phyloP scores from a whole-genome alignment of 2,329 filamentous ascomycete species.

The Epichloe glyceriae region DNA sequence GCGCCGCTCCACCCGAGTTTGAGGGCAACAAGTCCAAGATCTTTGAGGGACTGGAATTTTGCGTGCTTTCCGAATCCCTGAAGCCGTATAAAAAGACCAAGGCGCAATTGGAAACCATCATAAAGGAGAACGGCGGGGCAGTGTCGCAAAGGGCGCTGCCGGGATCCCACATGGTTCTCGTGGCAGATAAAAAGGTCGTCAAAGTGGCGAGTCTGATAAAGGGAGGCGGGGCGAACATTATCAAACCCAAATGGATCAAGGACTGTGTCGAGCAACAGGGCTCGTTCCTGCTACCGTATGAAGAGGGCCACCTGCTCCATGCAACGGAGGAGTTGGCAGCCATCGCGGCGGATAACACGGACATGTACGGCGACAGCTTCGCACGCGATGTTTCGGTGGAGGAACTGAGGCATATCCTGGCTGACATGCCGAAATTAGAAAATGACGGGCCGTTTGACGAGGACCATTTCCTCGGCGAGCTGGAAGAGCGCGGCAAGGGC shows the following conservation, averaged over 20 bases:
- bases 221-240: slow-evolving; percentile 53
- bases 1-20: slow-evolving; percentile 25
- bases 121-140: slow-evolving; percentile 72
- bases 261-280: slow-evolving; percentile 57
- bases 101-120: slow-evolving; percentile 61
- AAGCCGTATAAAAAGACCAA: slow-evolving; percentile 64
- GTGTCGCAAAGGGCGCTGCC: slow-evolving; percentile 62
- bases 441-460: slow-evolving; percentile 28
- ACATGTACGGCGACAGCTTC: slow-evolving; percentile 75
- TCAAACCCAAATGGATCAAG: slow-evolving; percentile 69
- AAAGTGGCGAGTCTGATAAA: slow-evolving; percentile 78
- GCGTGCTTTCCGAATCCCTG: slow-evolving; percentile 64
- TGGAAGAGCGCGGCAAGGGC: slow-evolving; percentile 43
- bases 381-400: slow-evolving; percentile 51
- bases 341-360: slow-evolving; percentile 49
- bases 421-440: slow-evolving; percentile 37
- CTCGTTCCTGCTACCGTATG: slow-evolving; percentile 48
- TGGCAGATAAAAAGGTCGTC: slow-evolving; percentile 70
- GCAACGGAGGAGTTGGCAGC: slow-evolving; percentile 42
- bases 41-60: slow-evolving; percentile 69
- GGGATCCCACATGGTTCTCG: slow-evolving; percentile 49
- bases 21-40: slow-evolving; percentile 46
- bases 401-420: slow-evolving; percentile 45
- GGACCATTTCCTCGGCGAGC: slow-evolving; percentile 34
- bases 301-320: slow-evolving; percentile 58